Conservation (phyloP, 1,284 basidiomycete genomes). For the Marasmius sp. region DNA sequence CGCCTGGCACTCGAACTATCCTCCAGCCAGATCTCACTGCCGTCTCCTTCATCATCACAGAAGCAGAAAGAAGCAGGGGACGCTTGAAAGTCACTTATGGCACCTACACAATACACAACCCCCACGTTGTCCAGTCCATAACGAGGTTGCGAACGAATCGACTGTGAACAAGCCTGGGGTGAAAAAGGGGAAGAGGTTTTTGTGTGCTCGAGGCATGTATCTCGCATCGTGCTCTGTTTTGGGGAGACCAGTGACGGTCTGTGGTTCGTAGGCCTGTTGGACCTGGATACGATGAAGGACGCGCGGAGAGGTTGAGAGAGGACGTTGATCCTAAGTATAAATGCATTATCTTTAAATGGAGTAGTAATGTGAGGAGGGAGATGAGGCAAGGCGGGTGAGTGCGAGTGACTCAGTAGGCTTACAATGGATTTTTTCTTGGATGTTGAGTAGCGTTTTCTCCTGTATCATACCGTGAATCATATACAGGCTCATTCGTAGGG, state of each 20-base stretch:
- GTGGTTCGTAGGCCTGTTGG: constrained; percentile 73
- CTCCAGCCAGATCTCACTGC: no score
- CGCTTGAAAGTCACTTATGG: constrained; percentile 74
- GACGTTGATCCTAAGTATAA: no score
- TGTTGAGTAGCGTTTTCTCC: no score
- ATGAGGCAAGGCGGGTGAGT: constrained; percentile 21
- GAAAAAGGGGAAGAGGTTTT: constrained; percentile 92
- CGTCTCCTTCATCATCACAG: constrained; percentile 12
- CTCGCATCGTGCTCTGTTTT: constrained; percentile 13
- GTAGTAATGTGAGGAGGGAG: no score
- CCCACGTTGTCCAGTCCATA: constrained; percentile 77
- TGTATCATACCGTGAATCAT: no score
- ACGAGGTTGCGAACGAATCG: constrained; percentile 76
- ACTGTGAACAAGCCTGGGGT: constrained; percentile 90
- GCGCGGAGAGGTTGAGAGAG: no score
- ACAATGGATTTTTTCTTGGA: no score
- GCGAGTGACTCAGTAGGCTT: no score
- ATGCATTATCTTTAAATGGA: no score
- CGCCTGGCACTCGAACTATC: no score
- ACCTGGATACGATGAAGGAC: no score
- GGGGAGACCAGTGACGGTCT: constrained; percentile 6
- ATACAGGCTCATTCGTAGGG: no score
- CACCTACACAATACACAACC: constrained; percentile 71
- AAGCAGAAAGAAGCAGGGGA: constrained; percentile 17
- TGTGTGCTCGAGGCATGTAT: constrained; percentile 84